Evolutionary conservation across 495 filamentous ascomycete species (phyloP).

Genomic region (Penicillium paradoxum): DNA sequence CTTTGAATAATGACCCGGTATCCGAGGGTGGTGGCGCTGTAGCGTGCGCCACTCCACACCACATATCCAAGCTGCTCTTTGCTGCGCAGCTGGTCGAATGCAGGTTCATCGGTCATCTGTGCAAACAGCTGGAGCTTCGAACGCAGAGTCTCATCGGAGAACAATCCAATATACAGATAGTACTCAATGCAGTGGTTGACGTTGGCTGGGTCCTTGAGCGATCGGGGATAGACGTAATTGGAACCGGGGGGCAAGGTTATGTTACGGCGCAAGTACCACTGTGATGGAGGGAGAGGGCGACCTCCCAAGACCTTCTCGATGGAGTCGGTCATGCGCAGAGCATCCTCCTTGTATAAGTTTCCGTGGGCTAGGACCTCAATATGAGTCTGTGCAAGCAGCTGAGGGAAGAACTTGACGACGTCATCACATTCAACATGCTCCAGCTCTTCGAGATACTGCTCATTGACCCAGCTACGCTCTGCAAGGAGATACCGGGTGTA

Average conservation of each 20-base stretch:
- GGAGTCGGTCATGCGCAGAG: slow-evolving; percentile 76
- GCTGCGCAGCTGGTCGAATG: slow-evolving; percentile 88
- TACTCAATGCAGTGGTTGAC: slow-evolving; percentile 98
- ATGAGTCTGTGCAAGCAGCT: slow-evolving; percentile 76
- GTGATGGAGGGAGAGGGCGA: slow-evolving; percentile 63
- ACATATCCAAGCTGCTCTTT: slow-evolving; percentile 98
- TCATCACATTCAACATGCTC: slow-evolving; percentile 67
- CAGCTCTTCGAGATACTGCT: slow-evolving; percentile 75
- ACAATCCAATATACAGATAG: slow-evolving; percentile 72
- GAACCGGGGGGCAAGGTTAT: slow-evolving; percentile 72
- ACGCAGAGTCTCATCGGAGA: slow-evolving; percentile 58
- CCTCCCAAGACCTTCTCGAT: slow-evolving; percentile 77
- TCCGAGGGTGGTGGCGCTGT: slow-evolving; percentile 66
- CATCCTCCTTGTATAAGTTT: slow-evolving; percentile 95
- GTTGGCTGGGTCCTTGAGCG: slow-evolving; percentile 82
- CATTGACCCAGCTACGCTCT: slow-evolving; percentile 73
- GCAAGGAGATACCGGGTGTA: slow-evolving; percentile 73
- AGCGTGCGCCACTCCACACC: slow-evolving; percentile 75
- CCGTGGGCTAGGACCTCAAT: slow-evolving; percentile 87
- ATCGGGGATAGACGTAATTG: slow-evolving; percentile 76
- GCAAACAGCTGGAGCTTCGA: slow-evolving; percentile 77
- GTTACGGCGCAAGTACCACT: slow-evolving; percentile 75
- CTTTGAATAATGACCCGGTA: slow-evolving; percentile 94
- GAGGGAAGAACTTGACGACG: slow-evolving; percentile 70
- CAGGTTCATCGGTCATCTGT: slow-evolving; percentile 90